phyloP scores from a whole-genome alignment of 1,284 basidiomycete species.

The Pholiota adiposa region DNA sequence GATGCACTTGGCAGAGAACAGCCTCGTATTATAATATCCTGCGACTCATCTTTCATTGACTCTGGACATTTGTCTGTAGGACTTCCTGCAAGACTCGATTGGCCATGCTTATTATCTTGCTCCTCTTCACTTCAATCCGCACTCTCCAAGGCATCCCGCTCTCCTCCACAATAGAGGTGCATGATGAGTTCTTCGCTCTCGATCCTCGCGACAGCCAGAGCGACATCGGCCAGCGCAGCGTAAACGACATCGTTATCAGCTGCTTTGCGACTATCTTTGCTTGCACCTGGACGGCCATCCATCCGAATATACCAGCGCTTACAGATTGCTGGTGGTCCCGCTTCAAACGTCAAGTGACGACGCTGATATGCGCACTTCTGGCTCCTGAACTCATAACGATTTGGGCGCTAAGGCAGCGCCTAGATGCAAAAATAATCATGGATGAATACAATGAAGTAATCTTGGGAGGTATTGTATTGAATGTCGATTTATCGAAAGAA shows the following conservation, averaged over 20 bases:
- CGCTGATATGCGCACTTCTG: conserved; percentile 14
- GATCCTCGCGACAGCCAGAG: not conserved
- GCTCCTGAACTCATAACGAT: conserved; percentile 16
- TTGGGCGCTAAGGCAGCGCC: conserved; percentile 12
- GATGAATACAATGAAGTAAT: conserved; percentile 6
- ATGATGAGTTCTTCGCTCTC: not conserved
- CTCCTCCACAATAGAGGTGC: not conserved
- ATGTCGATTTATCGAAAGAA: not conserved
- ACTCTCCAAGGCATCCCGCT: not conserved
- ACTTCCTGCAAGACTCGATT: too few relatives aligned
- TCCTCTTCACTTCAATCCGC: not conserved
- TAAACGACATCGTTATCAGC: conserved; percentile 12
- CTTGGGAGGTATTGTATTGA: not conserved
- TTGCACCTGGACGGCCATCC: conserved; percentile 16
- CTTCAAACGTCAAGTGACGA: not conserved
- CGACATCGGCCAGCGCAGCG: not conserved
- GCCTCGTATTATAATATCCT: too few relatives aligned
- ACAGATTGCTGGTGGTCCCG: conserved; percentile 4
- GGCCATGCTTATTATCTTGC: not conserved
- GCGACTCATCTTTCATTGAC: too few relatives aligned
- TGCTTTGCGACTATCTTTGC: conserved; percentile 22
- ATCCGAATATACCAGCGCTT: conserved; percentile 19
- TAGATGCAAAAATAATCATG: conserved; percentile 13
- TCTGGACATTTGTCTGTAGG: too few relatives aligned
- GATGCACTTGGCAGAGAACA: too few relatives aligned